Percentiles rank a stretch among this genome's conserved stretches.
These are phyloP conservation scores for Pseudozyma sp. DNA, from an alignment of 1,284 basidiomycete genomes.

Conservation along the genomic window DNA sequence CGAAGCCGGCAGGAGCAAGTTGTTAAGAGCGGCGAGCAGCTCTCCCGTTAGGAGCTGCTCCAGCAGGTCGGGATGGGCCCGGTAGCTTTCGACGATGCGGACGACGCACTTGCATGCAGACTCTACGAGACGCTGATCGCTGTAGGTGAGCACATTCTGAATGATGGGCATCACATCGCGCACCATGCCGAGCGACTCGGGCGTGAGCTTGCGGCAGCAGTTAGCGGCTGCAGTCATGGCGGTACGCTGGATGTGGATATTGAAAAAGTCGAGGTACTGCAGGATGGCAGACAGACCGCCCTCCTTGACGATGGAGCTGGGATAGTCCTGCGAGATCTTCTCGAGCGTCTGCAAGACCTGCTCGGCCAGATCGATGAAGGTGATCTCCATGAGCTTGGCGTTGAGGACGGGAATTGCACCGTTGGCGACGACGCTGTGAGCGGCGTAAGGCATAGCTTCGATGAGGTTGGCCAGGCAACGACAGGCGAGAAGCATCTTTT, in stretches of 20 bases:
- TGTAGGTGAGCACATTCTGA: constrained; percentile 61
- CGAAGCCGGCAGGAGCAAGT: constrained; percentile 54
- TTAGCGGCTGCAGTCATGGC: constrained; percentile 65
- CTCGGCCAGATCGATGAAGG: constrained; percentile 68
- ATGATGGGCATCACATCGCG: constrained; percentile 64
- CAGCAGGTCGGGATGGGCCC: constrained; percentile 54
- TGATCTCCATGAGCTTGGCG: constrained; percentile 65
- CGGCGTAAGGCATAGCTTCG: constrained; percentile 67
- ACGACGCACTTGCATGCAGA: constrained; percentile 66
- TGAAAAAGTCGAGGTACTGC: constrained; percentile 68
- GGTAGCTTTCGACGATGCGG: constrained; percentile 58
- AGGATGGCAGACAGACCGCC: constrained; percentile 65
- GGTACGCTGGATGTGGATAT: constrained; percentile 67
- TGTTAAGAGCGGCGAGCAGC: constrained; percentile 56
- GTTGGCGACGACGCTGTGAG: constrained; percentile 58
- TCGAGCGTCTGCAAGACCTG: constrained; percentile 68
- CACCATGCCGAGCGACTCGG: constrained; percentile 50
- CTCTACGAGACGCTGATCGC: constrained; percentile 65
- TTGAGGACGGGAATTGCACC: constrained; percentile 65
- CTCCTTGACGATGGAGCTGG: constrained; percentile 64
- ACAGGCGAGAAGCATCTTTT: constrained; percentile 65
- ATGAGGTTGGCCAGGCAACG: constrained; percentile 68
- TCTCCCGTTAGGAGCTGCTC: constrained; percentile 55
- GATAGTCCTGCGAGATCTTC: constrained; percentile 63
- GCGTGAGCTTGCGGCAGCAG: constrained; percentile 63